Evolutionary conservation across 108 stramenopile species (phyloP).

Genomic region (Conticribra guillardii): DNA sequence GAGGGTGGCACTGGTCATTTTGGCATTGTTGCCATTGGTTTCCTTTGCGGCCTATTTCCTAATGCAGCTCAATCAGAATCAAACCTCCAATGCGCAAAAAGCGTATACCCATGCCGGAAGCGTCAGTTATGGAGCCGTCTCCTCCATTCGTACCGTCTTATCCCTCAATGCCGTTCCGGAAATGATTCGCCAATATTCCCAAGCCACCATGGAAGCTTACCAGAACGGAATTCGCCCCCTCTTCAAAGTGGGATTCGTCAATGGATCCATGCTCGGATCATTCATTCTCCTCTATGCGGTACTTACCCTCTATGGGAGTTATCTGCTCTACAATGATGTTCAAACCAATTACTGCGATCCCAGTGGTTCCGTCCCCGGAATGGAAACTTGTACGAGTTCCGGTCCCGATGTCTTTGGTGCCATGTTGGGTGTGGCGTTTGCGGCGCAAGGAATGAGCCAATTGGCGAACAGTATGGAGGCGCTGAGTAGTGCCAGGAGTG

Average conservation of each 20-base stretch:
- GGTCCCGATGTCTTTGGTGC: conserved; percentile 73
- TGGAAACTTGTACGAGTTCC: conserved; percentile 44
- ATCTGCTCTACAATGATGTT: conserved; percentile 65
- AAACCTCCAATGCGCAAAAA: conserved; percentile 39
- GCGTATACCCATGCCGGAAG: conserved; percentile 56
- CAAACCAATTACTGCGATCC: conserved; percentile 69
- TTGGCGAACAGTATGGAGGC: conserved; percentile 69
- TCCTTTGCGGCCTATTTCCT: conserved; percentile 48
- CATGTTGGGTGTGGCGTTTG: conserved; percentile 78
- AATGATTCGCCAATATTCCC: conserved; percentile 47
- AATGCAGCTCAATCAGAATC: conserved; percentile 63
- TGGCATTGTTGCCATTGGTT: conserved; percentile 58
- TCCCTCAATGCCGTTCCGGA: conserved; percentile 53
- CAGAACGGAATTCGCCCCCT: conserved; percentile 36
- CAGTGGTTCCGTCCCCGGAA: conserved; percentile 38
- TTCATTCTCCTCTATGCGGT: conserved; percentile 64
- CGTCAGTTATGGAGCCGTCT: conserved; percentile 39
- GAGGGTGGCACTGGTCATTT: conserved; percentile 68
- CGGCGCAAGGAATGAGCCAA: conserved; percentile 68
- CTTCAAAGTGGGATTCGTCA: conserved; percentile 58
- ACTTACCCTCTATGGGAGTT: conserved; percentile 71
- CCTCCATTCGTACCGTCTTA: conserved; percentile 52
- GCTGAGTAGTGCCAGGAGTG: conserved; percentile 61
- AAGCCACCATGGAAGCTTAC: conserved; percentile 68
- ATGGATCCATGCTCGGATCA: conserved; percentile 68